Conservation (phyloP, 257 asterid genomes). For the Capsicum pubescens region DNA sequence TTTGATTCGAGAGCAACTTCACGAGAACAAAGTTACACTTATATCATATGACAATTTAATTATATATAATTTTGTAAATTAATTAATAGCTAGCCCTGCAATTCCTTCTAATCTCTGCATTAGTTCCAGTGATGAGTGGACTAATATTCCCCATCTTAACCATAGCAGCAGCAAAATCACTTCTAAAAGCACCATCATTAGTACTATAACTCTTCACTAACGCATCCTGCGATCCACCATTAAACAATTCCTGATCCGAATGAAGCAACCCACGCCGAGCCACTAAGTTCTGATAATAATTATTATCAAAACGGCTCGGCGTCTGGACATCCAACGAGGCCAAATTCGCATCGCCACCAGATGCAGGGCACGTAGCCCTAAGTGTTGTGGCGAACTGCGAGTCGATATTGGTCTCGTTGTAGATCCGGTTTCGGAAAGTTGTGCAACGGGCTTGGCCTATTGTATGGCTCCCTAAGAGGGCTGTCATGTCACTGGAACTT, state of each 20-base stretch:
- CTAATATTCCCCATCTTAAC: slow-evolving; percentile 69
- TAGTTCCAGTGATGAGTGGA: slow-evolving; percentile 62
- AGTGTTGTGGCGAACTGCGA: slow-evolving; percentile 51
- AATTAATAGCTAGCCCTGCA: slow-evolving; percentile 51
- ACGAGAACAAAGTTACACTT: no score
- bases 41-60: not conserved
- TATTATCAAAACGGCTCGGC: slow-evolving; percentile 49
- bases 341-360: slow-evolving; percentile 56
- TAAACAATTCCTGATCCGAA: slow-evolving; percentile 74
- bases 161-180: slow-evolving; percentile 69
- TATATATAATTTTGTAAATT: not conserved
- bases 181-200: slow-evolving; percentile 36
- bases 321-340: slow-evolving; percentile 51
- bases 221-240: slow-evolving; percentile 59
- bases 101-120: slow-evolving; percentile 64
- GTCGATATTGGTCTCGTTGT: slow-evolving; percentile 71
- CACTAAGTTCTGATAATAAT: slow-evolving; percentile 53
- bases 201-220: slow-evolving; percentile 50
- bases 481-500: slow-evolving; percentile 62
- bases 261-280: slow-evolving; percentile 58
- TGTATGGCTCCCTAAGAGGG: slow-evolving; percentile 71
- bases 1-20: no score
- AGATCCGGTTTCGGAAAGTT: slow-evolving; percentile 53
- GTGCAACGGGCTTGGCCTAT: slow-evolving; percentile 65
- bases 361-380: slow-evolving; percentile 52